These are phyloP conservation scores for Penicillium aurantiogriseum DNA, from an alignment of 2,329 filamentous ascomycete species.

Conservation along the genomic window DNA sequence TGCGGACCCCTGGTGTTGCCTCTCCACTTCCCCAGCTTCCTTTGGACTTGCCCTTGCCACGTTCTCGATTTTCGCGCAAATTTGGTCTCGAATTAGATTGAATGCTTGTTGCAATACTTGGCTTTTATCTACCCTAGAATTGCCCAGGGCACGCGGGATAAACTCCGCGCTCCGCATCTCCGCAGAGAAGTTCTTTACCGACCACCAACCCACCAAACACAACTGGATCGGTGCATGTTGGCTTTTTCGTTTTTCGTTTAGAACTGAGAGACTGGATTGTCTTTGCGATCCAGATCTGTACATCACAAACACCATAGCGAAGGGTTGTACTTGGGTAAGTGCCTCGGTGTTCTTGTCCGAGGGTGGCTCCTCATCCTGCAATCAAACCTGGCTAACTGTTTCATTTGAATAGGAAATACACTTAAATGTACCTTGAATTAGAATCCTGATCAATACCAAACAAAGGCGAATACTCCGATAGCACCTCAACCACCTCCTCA, in stretches of 20 bases:
- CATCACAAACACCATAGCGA: neutral
- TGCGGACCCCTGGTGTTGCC: neutral
- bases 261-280: neutral
- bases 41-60: slow-evolving; percentile 1
- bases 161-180: slow-evolving; percentile 8
- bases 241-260: neutral
- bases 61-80: neutral
- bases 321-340: slow-evolving; percentile 1
- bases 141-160: slow-evolving; percentile 1
- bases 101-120: neutral
- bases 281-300: neutral
- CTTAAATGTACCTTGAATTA: neutral
- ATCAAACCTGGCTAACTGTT: neutral
- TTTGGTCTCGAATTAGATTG: neutral
- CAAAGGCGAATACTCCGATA: neutral
- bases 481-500: neutral
- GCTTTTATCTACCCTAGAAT: neutral
- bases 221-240: neutral
- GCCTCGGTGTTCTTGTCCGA: neutral
- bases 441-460: neutral
- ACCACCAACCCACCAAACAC: neutral
- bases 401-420: neutral
- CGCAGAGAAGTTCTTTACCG: slow-evolving; percentile 5
- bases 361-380: neutral
- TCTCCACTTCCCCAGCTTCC: slow-evolving; percentile 8